Evolutionary conservation across 441 rosid genomes (phyloP), one percentile per base, ranked within the genome.

Genomic region (Kokia cookei): DNA sequence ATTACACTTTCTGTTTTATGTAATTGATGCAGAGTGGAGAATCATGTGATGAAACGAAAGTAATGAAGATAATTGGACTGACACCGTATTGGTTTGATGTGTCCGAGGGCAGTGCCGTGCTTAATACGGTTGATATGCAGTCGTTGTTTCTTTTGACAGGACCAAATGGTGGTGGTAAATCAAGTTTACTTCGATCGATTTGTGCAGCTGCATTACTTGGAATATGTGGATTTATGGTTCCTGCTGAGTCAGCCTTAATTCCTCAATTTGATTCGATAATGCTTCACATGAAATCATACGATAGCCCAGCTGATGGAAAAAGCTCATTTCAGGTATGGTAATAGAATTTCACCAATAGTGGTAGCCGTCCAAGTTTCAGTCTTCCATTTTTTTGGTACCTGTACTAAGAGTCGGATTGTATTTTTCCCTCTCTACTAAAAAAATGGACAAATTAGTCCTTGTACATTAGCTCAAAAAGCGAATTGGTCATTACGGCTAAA

Each of bases 241-340:
- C 99, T 51, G 97, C 97, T 64, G 93, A 96, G 78, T 92, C 97
- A 37, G 98, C 99, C 40, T 65, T 60, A 40, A 90, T 96, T 79
- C 99, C 99, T 79, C 89, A 85, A 74, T 90, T 92, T 40, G 94
- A 96, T 84, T 89, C 97, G 74, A 86, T 93, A 68, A 93, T 93
- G 97, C 99, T 96, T 78, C 99, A 96, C 78, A 92, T 96, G 98
- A 96, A 96, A 87, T 93, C 99, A 42, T 93, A 93, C 74, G 99
- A 96, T 75, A 96, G 98, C 68, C 99, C 99, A 65, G 97, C 89
- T 54, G 99, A 96, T 75, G 96, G 96, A 7, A 96, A 96, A 85
- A 96, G 99, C 73, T 96, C 99, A 61, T 96, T 93, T 83, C 99
- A 96, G 98, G 98, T 93, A 78, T 72, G 35, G 48, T 54, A 3